Evolutionary conservation across 805 yeast species (phyloP).

Genomic region (Candida vartiovaarae): DNA sequence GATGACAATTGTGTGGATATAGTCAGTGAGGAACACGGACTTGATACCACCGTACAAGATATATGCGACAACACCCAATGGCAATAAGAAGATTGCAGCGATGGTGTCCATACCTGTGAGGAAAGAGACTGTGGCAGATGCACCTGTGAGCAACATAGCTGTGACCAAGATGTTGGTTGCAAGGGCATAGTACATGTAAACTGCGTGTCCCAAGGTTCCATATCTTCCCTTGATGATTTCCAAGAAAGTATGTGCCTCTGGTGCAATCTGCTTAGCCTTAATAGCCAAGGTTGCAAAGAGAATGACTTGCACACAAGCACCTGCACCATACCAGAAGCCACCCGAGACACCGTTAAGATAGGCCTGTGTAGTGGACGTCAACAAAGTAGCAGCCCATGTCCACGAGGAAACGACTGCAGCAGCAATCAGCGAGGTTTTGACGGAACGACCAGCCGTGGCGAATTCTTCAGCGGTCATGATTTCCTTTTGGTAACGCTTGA

Average conservation of each 20-base stretch:
- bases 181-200: conserved; percentile 71
- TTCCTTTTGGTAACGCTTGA: conserved; percentile 77
- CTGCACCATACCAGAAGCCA: conserved; percentile 80
- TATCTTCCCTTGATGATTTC: conserved; percentile 80
- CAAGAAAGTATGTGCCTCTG: conserved; percentile 84
- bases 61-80: conserved; percentile 70
- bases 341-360: conserved; percentile 62
- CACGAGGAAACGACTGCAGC: conserved; percentile 91
- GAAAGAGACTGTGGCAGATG: conserved; percentile 73
- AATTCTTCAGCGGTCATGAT: conserved; percentile 90
- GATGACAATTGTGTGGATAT: conserved; percentile 74
- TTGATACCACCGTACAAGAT: conserved; percentile 78
- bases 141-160: conserved; percentile 88
- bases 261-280: conserved; percentile 83
- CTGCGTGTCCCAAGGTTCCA: conserved; percentile 66
- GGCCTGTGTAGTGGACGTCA: conserved; percentile 72
- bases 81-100: conserved; percentile 78
- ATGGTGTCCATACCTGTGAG: conserved; percentile 78
- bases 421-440: conserved; percentile 76
- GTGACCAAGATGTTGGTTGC: conserved; percentile 88
- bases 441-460: conserved; percentile 86
- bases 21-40: conserved; percentile 77
- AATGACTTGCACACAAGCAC: conserved; percentile 85
- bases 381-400: conserved; percentile 87
- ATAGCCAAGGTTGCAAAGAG: conserved; percentile 83